Percentiles rank a stretch among this genome's conserved stretches.
These are phyloP conservation scores for Calonectria leucothoes DNA, from an alignment of 2,329 filamentous ascomycete genomes.

Conservation along the genomic window DNA sequence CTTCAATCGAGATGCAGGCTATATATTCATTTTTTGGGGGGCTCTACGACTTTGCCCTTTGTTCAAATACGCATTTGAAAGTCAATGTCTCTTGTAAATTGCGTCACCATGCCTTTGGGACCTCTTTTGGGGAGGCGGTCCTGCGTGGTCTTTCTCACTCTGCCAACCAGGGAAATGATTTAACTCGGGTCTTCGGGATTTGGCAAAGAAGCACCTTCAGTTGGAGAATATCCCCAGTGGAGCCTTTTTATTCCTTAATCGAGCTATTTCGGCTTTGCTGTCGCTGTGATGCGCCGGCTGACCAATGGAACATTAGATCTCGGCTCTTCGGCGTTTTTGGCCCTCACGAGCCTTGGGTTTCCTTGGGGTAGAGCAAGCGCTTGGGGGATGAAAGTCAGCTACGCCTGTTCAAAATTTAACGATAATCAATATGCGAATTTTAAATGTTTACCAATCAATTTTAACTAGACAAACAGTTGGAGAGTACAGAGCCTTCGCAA, in stretches of 20 bases:
- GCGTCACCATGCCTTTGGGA: not conserved
- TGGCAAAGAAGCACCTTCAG: not conserved
- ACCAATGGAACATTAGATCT: not conserved
- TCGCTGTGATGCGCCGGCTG: not conserved
- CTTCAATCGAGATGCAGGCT: not conserved
- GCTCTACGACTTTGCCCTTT: fast-evolving
- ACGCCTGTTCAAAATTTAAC: no score
- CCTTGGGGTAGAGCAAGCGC: no score
- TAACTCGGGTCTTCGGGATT: not conserved
- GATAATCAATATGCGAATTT: no score
- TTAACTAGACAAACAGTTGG: no score
- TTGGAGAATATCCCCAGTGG: not conserved
- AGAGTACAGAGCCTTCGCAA: no score
- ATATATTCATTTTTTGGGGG: not conserved
- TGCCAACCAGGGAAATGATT: not conserved
- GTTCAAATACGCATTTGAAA: not conserved
- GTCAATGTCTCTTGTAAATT: not conserved
- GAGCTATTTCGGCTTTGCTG: not conserved
- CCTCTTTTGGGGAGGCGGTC: not conserved
- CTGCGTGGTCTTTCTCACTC: not conserved
- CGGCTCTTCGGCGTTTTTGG: not conserved
- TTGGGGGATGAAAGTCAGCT: no score
- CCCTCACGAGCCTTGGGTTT: not conserved
- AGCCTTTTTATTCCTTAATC: not conserved
- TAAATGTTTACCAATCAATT: no score